Evolutionary conservation across 2,329 filamentous ascomycete genomes (phyloP), one percentile per base, ranked within the genome.

Genomic region (Cercospora citrullina): DNA sequence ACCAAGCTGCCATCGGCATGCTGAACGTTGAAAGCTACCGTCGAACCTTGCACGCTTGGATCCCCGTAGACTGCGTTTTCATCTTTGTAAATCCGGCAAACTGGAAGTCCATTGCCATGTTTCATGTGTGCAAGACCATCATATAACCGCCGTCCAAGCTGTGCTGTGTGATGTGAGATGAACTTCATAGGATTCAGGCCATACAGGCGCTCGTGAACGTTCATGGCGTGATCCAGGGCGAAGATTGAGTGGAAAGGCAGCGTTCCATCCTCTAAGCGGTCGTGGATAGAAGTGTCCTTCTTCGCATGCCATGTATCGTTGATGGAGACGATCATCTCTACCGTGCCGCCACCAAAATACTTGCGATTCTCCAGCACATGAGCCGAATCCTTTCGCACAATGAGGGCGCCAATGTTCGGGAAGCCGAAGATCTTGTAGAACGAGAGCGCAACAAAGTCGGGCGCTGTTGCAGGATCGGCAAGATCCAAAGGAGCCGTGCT

Each of bases 311-410:
- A 90, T 4, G 80, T 79, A n/a, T 80, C 78, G 16, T 82, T 82
- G 51, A 85, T 77, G 21, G 83, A 81, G 5, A 85, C 84, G 28
- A 89, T 84, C 83, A 88, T 87, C 61, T 86, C 84, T 42, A 89
- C 86, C 1, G 89, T 91, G 9, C 89, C 89, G 30, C 89, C 89
- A 21, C 88, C 89, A 73, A 91, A 91, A 74, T 90, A 91, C 68
- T 82, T 84, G 48, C 87, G 81, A 64, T 82, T 80, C 62, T 81
- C 84, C 53, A 86, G 82, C 63, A 88, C 82, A 68, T 87, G 82
- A 0, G 84, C 84, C 0, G 88, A 86, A 10, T 82, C 80, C 71
- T 82, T 83, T 18, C 87, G 83, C 9, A 89, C 85, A 31, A 90
- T 80, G 9, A 90, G 76, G 0, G 84, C 87, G 4, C 88, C 88